phyloP scores from a whole-genome alignment of 345 rosid genomes.

The Sisymbrium irio region DNA sequence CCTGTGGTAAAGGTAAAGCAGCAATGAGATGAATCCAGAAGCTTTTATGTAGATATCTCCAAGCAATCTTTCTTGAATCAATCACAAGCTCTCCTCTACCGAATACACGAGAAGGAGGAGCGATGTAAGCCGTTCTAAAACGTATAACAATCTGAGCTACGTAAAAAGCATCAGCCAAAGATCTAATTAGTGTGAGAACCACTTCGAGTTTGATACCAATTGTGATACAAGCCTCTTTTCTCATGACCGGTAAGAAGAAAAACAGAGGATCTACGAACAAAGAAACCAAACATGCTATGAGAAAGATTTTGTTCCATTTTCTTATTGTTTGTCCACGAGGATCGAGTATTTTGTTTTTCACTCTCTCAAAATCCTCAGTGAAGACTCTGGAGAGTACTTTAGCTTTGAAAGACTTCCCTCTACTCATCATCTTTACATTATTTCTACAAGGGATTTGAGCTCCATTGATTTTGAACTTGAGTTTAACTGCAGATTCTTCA shows the following conservation, averaged over 20 bases:
- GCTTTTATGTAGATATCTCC: constrained; percentile 48
- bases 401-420: constrained; percentile 52
- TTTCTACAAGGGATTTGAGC: constrained; percentile 38
- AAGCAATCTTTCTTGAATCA: constrained; percentile 58
- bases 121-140: constrained; percentile 74
- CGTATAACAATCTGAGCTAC: constrained; percentile 61
- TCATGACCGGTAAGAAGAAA: constrained; percentile 62
- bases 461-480: constrained; percentile 49
- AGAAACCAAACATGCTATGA: constrained; percentile 68
- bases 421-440: constrained; percentile 28
- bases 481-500: constrained; percentile 43
- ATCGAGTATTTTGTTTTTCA: constrained; percentile 61
- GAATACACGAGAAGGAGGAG: constrained; percentile 85
- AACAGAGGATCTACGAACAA: constrained; percentile 82
- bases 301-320: constrained; percentile 72
- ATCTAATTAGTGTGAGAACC: constrained; percentile 57
- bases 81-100: constrained; percentile 92
- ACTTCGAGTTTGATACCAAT: constrained; percentile 57
- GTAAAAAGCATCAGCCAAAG: constrained; percentile 75
- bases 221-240: constrained; percentile 51
- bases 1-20: constrained; percentile 95
- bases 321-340: constrained; percentile 63
- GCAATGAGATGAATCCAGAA: constrained; percentile 77
- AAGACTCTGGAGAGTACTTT: constrained; percentile 75
- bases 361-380: constrained; percentile 69